Base-by-base conservation (phyloP, 1,284 basidiomycete genomes). In the Ustilago bromivora region DNA sequence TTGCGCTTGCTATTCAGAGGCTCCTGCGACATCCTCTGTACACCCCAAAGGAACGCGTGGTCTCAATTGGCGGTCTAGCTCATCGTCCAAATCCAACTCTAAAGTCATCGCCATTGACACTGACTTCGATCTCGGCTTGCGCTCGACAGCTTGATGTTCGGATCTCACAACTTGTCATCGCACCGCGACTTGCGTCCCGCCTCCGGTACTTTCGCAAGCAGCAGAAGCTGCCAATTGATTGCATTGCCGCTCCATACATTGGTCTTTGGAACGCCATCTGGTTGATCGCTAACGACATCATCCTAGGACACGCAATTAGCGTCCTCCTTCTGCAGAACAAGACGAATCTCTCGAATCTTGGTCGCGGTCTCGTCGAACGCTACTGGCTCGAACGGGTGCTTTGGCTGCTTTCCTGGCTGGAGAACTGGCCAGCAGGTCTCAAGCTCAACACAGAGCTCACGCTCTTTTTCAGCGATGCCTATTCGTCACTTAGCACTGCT, bases 391-490 rank as follows among this genome's bases (percentile, higher is more conserved):
- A 71, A 15, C 41, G 46, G n/a, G 57, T 75, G 38, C 54, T 71
- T 32, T 66, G 54, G 65, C 63, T 65, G 13, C 88, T 97, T 1
- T 79, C 89, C 1, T 98, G 96, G 96, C 89, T 99, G 4, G 93
- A 96, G 84, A 91, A 92, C 66, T 99, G 97, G 96, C 96, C 96
- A 0, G 94, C 92, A 0, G 96, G 97, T 1, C 87, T 99, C 51
- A 99, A 99, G 87, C 91, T 99, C 67, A 99, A 99, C 84, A 94
- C 94, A 0, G 94, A 98, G 78, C 89, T 98, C 17, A 93, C 94
- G 78, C 88, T 89, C 19, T 93, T 96, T 82, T 93, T 95, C 80
- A 91, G 92, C 38, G 89, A 91, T 66, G 89, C 90, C 0, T 92
- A 96, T 64, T 88, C 91, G 1, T 89, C 89, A 31, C 58, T 81